phyloP scores from a whole-genome alignment of 257 asterid species.

The Jaltomata sinuosa region DNA sequence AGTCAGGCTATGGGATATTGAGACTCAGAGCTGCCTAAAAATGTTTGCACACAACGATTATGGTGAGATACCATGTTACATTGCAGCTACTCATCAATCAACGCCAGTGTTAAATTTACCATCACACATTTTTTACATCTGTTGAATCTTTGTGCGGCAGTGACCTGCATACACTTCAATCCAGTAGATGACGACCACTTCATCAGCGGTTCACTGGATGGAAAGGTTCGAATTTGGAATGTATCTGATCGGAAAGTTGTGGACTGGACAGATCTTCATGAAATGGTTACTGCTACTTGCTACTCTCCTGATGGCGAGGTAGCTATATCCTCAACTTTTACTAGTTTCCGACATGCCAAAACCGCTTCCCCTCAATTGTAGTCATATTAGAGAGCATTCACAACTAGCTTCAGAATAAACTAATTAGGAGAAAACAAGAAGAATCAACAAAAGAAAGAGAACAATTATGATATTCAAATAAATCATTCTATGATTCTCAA shows the following conservation, averaged over 20 bases:
- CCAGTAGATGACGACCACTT: conserved; percentile 61
- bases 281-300: conserved; percentile 68
- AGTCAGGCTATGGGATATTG: conserved; percentile 72
- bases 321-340: background rate
- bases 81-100: background rate
- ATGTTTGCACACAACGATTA: conserved; percentile 78
- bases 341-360: background rate
- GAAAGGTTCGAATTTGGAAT: conserved; percentile 70
- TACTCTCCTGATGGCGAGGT: conserved; percentile 80
- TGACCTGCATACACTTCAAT: conserved; percentile 78
- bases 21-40: conserved; percentile 60
- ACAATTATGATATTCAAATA: background rate
- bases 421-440: background rate
- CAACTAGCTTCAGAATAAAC: background rate
- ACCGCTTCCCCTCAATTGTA: background rate
- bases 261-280: conserved; percentile 58
- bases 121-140: conserved; percentile 14
- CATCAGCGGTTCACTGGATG: conserved; percentile 76
- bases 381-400: conserved; percentile 8
- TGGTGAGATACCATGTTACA: conserved; percentile 47
- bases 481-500: background rate
- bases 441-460: background rate
- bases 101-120: background rate
- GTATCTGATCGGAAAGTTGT: conserved; percentile 52
- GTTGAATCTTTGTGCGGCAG: conserved; percentile 27